Evolutionary conservation across 257 asterid species (phyloP).

Genomic region (Nicotiana tomentosiformis): DNA sequence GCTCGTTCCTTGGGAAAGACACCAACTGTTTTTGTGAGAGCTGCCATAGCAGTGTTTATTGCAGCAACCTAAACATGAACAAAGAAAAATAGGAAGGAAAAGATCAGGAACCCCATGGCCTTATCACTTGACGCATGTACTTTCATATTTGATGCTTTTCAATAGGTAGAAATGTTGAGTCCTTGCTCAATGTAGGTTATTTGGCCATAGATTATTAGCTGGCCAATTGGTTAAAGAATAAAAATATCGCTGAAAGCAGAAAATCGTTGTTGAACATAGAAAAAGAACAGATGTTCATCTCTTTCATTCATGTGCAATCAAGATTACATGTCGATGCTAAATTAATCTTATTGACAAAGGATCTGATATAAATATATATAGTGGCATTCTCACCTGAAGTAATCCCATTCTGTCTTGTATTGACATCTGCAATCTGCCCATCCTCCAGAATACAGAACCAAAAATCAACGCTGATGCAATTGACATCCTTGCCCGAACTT

Average conservation of each 20-base stretch:
- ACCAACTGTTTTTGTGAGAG: constrained; percentile 94
- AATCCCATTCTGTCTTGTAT: constrained; percentile 96
- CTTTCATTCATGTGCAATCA: neutral
- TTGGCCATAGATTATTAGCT: neutral
- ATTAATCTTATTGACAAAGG: neutral
- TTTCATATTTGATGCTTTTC: neutral
- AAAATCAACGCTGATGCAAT: constrained; percentile 90
- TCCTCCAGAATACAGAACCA: constrained; percentile 99
- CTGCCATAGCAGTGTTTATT: constrained; percentile 99
- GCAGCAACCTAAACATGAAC: constrained; percentile 74
- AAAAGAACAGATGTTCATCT: neutral
- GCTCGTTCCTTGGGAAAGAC: constrained; percentile 98
- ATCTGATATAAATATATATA: neutral
- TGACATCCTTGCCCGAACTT: constrained; percentile 96
- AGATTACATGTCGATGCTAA: neutral
- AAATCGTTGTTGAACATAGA: neutral
- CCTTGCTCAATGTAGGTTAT: neutral
- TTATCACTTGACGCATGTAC: neutral
- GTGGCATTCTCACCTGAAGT: constrained; percentile 62
- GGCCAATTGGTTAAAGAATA: neutral
- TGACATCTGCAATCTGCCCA: constrained; percentile 89
- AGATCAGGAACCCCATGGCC: neutral
- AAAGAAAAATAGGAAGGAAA: neutral
- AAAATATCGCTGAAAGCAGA: neutral
- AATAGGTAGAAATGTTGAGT: neutral